A percentile compares a stretch with the other conserved stretches of the same genome.
phyloP scores from a whole-genome alignment of 2,329 filamentous ascomycete genomes.

The Fusarium nematophilum region DNA sequence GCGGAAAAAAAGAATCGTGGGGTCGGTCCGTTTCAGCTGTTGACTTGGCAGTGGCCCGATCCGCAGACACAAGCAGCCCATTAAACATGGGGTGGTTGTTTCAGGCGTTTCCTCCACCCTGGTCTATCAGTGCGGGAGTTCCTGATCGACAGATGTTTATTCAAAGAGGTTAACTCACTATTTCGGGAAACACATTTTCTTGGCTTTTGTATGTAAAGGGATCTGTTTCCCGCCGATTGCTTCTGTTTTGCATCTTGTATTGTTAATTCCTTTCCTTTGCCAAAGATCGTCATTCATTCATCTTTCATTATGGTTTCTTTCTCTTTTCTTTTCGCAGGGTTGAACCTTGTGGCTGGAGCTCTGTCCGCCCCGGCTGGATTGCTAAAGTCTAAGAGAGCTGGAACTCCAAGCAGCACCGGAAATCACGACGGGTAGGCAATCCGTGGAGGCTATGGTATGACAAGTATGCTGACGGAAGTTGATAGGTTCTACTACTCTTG shows the following conservation, averaged over 20 bases:
- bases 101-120: slow-evolving; percentile 32
- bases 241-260: background rate
- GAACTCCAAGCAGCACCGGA: slow-evolving; percentile 51
- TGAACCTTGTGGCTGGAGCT: slow-evolving; percentile 37
- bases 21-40: slow-evolving; percentile 34
- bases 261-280: background rate
- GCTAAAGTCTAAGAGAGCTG: slow-evolving; percentile 31
- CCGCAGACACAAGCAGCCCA: slow-evolving; percentile 7
- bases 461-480: background rate
- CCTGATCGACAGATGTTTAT: slow-evolving; percentile 7
- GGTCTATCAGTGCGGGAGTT: slow-evolving; percentile 15
- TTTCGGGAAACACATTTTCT: slow-evolving; percentile 16
- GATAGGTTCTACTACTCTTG: slow-evolving; percentile 58
- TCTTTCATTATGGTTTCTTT: slow-evolving; percentile 39
- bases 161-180: background rate
- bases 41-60: slow-evolving; percentile 17
- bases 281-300: background rate
- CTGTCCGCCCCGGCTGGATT: slow-evolving; percentile 41
- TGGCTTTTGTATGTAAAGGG: slow-evolving; percentile 9
- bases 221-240: background rate
- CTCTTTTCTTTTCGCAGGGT: slow-evolving; percentile 40
- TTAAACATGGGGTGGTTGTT: slow-evolving; percentile 27
- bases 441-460: background rate
- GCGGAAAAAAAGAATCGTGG: slow-evolving; percentile 39
- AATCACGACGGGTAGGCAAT: slow-evolving; percentile 49